Base-by-base conservation (phyloP, 257 asterid genomes). In the Gentiana straminea region DNA sequence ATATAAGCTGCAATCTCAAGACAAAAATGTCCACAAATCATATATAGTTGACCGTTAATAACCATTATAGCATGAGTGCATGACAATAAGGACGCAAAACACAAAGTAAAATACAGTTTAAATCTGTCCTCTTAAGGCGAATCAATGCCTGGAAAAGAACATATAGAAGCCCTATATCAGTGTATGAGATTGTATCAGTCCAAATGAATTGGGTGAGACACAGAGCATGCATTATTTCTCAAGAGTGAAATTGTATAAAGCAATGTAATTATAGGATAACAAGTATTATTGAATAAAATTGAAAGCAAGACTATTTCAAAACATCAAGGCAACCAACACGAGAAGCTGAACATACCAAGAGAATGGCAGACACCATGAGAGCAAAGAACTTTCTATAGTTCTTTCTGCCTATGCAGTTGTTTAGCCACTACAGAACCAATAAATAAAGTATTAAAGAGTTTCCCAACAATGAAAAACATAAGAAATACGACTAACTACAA, bases 321-420 rank as follows among this genome's bases (percentile, higher is more conserved):
- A 3, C 46, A 41, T 41, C 46, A 41, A 41, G 2, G 46, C 46
- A 24, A 24, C 8, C 39, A 59, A 60, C 47, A 43, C 24, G 66
- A 69, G 74, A 57, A 71, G 33, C 15, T 13, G 65, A 64, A 68
- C 76, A 60, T 85, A 92, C 99, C 99, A 92, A 76, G 77, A 92
- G 81, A 69, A 92, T 84, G 52, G 97, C 90, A 33, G 97, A 81
- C 61, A 88, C 97, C 97, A 92, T 89, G 49, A 92, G 92, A 1
- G 94, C 68, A 51, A 92, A 89, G 75, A 92, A 92, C 79, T 84
- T 92, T 53, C 94, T 62, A 39, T 92, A 92, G 81, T 92, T 92
- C 77, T 79, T 75, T 78, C 82, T 92, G 72, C 99, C 99, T 45
- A 92, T 84, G 72, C 99, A 92, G 73, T 92, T 92, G 87, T 92